Conservation (phyloP, 208 protist genomes). For the Phytomonas sp. region DNA sequence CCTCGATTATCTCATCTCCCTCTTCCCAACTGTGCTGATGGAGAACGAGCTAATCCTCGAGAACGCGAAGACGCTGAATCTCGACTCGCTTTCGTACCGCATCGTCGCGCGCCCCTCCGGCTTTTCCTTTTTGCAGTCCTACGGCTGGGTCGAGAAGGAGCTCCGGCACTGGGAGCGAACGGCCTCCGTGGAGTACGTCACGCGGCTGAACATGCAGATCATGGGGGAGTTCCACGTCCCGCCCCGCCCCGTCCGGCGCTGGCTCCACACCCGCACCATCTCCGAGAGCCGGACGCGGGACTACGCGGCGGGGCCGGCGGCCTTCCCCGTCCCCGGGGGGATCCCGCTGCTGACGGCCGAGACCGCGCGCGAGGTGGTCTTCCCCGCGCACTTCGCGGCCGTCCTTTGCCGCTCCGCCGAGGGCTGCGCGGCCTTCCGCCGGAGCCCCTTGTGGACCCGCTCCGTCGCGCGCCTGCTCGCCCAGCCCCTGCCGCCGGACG, state of each 20-base stretch:
- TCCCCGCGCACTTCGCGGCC: constrained; percentile 75
- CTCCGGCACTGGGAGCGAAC: constrained; percentile 68
- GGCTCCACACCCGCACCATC: constrained; percentile 12
- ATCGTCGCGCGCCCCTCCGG: constrained; percentile 64
- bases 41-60: constrained; percentile 67
- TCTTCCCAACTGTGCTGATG: constrained; percentile 75
- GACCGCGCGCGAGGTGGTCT: constrained; percentile 31
- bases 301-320: background rate
- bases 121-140: constrained; percentile 79
- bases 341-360: background rate
- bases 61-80: constrained; percentile 53
- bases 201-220: constrained; percentile 49
- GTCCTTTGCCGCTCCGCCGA: constrained; percentile 67
- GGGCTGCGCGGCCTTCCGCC: constrained; percentile 73
- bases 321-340: background rate
- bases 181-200: constrained; percentile 46
- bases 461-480: constrained; percentile 53
- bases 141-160: constrained; percentile 81
- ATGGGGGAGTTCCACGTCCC: constrained; percentile 16
- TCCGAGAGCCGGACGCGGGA: constrained; percentile 12
- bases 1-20: constrained; percentile 79
- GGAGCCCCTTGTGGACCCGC: constrained; percentile 74
- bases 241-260: constrained; percentile 1
- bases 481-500: constrained; percentile 65
- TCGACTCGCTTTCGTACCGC: constrained; percentile 69